Percentiles rank a stretch among this genome's conserved stretches.
Evolutionary conservation across 768 basidiomycete species (phyloP).

Genomic region (Amanita pseudoporphyria): DNA sequence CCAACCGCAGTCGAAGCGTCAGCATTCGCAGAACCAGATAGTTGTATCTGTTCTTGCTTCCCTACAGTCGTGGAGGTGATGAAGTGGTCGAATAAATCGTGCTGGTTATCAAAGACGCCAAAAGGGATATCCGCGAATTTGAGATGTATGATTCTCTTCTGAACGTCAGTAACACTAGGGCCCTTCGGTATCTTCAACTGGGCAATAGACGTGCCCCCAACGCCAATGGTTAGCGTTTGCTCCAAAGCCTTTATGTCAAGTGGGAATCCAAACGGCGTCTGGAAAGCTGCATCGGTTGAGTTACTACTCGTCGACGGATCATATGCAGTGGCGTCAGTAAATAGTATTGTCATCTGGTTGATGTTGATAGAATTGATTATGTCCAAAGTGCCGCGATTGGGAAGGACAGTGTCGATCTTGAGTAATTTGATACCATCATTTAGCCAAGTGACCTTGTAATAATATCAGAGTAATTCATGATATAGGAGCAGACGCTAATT

Average conservation of each 20-base stretch:
- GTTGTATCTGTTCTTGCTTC: conserved; percentile 30
- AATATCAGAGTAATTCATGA: not conserved
- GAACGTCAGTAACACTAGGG: conserved; percentile 51
- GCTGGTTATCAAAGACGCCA: conserved; percentile 36
- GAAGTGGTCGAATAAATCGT: conserved; percentile 49
- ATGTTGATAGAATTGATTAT: conserved; percentile 58
- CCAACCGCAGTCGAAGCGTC: conserved; percentile 54
- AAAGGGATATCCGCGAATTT: conserved; percentile 53
- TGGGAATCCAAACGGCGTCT: conserved; percentile 61
- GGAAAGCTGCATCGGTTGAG: conserved; percentile 53
- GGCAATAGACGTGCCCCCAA: conserved; percentile 46
- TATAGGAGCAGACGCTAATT: conserved; percentile 2
- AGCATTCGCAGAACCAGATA: conserved; percentile 52
- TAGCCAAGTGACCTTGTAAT: conserved; percentile 53
- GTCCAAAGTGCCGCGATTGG: conserved; percentile 48
- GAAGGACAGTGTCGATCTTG: conserved; percentile 46
- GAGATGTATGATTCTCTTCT: conserved; percentile 49
- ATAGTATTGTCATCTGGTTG: conserved; percentile 48
- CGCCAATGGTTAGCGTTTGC: conserved; percentile 47
- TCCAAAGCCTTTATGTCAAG: conserved; percentile 54
- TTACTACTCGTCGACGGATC: conserved; percentile 48
- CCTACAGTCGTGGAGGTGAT: conserved; percentile 50
- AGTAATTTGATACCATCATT: conserved; percentile 63
- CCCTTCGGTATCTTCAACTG: conserved; percentile 49
- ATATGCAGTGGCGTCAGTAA: conserved; percentile 49